A percentile compares a stretch with the other conserved stretches of the same genome.
phyloP scores from a whole-genome alignment of 2,329 filamentous ascomycete genomes.

The Acephala macrosclerotiorum region DNA sequence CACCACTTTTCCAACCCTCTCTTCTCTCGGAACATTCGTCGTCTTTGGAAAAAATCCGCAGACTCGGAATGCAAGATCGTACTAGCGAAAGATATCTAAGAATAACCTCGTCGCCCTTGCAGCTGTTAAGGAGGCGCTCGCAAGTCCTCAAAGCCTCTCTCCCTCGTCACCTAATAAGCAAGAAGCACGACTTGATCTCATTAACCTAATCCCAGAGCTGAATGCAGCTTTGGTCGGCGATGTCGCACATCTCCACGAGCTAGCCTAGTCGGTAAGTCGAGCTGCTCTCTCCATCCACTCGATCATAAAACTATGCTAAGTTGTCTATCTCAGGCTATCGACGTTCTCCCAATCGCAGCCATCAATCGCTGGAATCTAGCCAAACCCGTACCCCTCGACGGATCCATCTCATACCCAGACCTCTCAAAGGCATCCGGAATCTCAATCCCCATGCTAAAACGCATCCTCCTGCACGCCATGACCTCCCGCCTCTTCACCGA shows the following conservation, averaged over 20 bases:
- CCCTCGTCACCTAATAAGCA: slow-evolving; percentile 6
- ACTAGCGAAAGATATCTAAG: background rate
- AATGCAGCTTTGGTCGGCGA: slow-evolving; percentile 17
- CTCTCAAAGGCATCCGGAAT: slow-evolving; percentile 11
- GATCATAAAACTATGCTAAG: background rate
- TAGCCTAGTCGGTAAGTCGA: slow-evolving; percentile 15
- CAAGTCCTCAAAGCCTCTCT: background rate
- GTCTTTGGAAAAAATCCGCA: too few species aligned
- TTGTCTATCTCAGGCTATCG: background rate
- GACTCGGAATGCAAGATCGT: too few species aligned
- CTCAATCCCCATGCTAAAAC: background rate
- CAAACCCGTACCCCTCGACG: slow-evolving; percentile 9
- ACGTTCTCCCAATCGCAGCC: slow-evolving; percentile 11
- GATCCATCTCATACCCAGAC: slow-evolving; percentile 5
- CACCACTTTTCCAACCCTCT: too few species aligned
- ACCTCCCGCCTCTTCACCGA: slow-evolving; percentile 13
- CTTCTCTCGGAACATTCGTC: too few species aligned
- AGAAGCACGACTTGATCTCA: slow-evolving; percentile 19
- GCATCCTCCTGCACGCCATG: slow-evolving; percentile 12
- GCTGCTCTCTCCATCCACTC: too few species aligned
- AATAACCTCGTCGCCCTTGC: slow-evolving; percentile 16
- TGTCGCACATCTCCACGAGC: slow-evolving; percentile 12
- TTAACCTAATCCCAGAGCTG: slow-evolving; percentile 19
- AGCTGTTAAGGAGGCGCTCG: background rate
- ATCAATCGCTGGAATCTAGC: slow-evolving; percentile 14